Evolutionary conservation across 352 stramenopile genomes (phyloP).

Genomic region (Peronospora destructor): DNA sequence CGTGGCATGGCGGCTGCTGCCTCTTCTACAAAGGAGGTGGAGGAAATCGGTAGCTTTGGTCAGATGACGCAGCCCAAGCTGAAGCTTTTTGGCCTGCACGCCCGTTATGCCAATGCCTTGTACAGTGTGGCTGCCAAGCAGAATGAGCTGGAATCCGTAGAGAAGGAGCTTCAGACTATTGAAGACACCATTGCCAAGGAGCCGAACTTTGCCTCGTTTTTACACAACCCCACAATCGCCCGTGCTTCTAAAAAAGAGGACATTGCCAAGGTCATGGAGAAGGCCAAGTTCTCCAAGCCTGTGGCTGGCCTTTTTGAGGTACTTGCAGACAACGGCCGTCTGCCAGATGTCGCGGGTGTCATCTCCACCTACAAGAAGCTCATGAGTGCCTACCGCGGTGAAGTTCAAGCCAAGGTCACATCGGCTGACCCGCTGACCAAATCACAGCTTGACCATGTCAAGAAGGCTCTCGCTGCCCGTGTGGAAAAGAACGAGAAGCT

Average conservation of each 20-base stretch:
- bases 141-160: conserved; percentile 71
- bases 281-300: conserved; percentile 90
- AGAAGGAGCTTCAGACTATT: conserved; percentile 86
- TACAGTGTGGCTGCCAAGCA: conserved; percentile 92
- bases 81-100: conserved; percentile 93
- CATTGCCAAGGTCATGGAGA: conserved; percentile 86
- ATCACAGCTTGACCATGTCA: conserved; percentile 89
- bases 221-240: conserved; percentile 95
- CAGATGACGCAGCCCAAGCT: conserved; percentile 86
- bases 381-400: conserved; percentile 92
- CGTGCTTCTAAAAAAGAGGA: conserved; percentile 91
- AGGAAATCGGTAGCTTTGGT: conserved; percentile 67
- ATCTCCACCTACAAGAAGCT: conserved; percentile 88
- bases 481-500: conserved; percentile 90
- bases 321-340: conserved; percentile 93
- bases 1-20: conserved; percentile 31
- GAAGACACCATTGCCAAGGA: conserved; percentile 81
- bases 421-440: conserved; percentile 91
- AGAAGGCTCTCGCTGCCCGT: conserved; percentile 85
- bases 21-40: conserved; percentile 40
- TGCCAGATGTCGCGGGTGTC: conserved; percentile 85
- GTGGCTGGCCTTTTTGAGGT: conserved; percentile 94
- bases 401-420: conserved; percentile 96
- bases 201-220: conserved; percentile 88
- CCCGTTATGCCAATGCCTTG: conserved; percentile 95